Conservation (phyloP, 768 basidiomycete genomes). For the Russula griseocarnosa region DNA sequence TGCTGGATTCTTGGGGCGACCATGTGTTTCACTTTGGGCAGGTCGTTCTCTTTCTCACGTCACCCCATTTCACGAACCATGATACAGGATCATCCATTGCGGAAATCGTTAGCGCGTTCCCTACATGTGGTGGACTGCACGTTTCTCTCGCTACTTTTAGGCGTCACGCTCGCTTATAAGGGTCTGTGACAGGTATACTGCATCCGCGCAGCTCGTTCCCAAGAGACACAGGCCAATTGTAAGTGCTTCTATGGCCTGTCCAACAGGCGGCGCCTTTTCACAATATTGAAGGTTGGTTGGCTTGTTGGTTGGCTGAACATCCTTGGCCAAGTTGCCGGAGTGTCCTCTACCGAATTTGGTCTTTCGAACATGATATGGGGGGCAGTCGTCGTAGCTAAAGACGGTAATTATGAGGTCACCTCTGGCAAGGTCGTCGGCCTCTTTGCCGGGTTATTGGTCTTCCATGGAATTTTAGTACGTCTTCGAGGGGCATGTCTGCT, state of each 20-base stretch:
- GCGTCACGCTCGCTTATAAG: not conserved
- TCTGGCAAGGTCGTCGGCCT: constrained; percentile 73
- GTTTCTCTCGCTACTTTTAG: constrained; percentile 29
- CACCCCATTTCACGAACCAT: not conserved
- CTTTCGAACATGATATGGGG: constrained; percentile 74
- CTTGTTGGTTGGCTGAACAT: constrained; percentile 82
- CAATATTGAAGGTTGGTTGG: constrained; percentile 55
- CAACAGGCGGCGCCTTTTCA: not conserved
- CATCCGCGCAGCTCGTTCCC: constrained; percentile 71
- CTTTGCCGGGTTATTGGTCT: constrained; percentile 67
- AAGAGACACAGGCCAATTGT: constrained; percentile 60
- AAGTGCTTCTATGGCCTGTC: constrained; percentile 21
- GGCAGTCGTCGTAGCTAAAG: constrained; percentile 63
- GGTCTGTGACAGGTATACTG: constrained; percentile 56
- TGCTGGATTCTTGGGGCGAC: constrained; percentile 69
- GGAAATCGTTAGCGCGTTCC: constrained; percentile 72
- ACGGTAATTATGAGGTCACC: constrained; percentile 58
- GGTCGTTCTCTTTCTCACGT: not conserved
- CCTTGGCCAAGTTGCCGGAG: constrained; percentile 78
- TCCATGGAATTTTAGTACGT: constrained; percentile 69
- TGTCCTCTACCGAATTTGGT: constrained; percentile 84
- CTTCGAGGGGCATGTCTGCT: not conserved
- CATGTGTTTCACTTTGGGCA: constrained; percentile 70
- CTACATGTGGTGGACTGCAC: constrained; percentile 68
- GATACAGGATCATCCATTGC: constrained; percentile 56